Percentiles rank a stretch among this genome's conserved stretches.
Conservation (phyloP, 2,329 filamentous ascomycete genomes). For the Neonectria magnoliae region DNA sequence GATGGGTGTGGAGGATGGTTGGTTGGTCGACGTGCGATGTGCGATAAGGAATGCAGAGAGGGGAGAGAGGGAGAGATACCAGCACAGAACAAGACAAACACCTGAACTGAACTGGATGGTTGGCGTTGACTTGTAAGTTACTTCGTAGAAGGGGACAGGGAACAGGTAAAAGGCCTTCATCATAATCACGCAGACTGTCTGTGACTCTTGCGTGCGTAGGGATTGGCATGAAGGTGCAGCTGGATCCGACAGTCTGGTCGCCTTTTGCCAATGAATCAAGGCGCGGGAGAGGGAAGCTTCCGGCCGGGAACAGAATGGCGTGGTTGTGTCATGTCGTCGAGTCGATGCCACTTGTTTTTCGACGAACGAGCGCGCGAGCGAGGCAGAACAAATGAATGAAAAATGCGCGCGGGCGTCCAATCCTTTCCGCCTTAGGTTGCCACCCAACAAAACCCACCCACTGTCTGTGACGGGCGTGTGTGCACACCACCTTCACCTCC, state of each 20-base stretch:
- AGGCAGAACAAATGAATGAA: neutral
- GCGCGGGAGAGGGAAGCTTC: slow-evolving; percentile 8
- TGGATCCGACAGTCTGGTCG: slow-evolving; percentile 26
- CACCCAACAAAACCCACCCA: neutral
- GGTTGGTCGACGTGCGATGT: neutral
- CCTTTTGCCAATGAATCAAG: slow-evolving; percentile 22
- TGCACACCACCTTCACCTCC: neutral
- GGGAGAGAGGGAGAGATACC: neutral
- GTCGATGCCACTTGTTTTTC: neutral
- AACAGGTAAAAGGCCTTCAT: slow-evolving; percentile 9
- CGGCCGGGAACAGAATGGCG: slow-evolving; percentile 18
- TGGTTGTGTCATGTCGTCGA: slow-evolving; percentile 9
- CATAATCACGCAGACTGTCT: slow-evolving; percentile 14
- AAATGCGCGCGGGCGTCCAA: neutral
- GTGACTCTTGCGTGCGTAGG: neutral
- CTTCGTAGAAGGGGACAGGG: neutral
- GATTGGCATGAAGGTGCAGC: neutral
- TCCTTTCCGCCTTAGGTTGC: neutral
- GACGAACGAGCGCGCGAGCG: no score
- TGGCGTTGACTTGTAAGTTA: neutral
- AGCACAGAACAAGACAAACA: no score
- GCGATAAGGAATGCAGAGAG: neutral
- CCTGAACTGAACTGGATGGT: neutral
- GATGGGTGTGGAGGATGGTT: neutral
- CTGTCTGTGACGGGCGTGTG: neutral